Evolutionary conservation across 2,329 filamentous ascomycete species (phyloP).

Genomic region (Xylaria sp.): DNA sequence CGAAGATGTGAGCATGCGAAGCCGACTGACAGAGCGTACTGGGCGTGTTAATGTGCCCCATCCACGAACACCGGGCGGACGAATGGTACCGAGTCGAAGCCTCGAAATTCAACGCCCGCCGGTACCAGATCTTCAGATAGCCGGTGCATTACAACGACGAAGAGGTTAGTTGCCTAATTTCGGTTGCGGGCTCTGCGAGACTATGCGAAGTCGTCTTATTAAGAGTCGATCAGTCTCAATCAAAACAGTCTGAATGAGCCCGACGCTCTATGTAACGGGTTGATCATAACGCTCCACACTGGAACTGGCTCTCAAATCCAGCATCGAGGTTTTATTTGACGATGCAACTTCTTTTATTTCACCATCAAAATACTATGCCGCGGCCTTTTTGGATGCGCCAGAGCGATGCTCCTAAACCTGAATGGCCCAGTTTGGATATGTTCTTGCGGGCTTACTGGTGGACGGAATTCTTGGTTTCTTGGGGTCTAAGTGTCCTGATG

Average conservation of each 20-base stretch:
- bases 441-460: background rate
- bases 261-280: background rate
- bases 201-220: conserved; percentile 1
- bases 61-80: conserved; percentile 64
- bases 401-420: background rate
- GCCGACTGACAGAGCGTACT: conserved; percentile 60
- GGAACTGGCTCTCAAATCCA: background rate
- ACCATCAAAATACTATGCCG: background rate
- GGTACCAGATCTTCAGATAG: conserved; percentile 46
- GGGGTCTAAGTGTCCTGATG: background rate
- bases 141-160: conserved; percentile 44
- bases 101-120: conserved; percentile 63
- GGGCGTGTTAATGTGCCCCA: conserved; percentile 68
- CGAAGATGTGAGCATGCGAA: conserved; percentile 44
- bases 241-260: background rate
- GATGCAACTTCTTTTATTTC: background rate
- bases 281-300: background rate
- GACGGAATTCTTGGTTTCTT: background rate
- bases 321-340: background rate
- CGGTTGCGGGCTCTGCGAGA: conserved; percentile 26
- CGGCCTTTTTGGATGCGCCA: background rate
- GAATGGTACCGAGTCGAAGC: conserved; percentile 65
- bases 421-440: background rate
- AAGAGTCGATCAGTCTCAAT: background rate
- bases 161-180: conserved; percentile 40